Evolutionary conservation across 441 rosid species (phyloP).

Genomic region (Populus hybrid): DNA sequence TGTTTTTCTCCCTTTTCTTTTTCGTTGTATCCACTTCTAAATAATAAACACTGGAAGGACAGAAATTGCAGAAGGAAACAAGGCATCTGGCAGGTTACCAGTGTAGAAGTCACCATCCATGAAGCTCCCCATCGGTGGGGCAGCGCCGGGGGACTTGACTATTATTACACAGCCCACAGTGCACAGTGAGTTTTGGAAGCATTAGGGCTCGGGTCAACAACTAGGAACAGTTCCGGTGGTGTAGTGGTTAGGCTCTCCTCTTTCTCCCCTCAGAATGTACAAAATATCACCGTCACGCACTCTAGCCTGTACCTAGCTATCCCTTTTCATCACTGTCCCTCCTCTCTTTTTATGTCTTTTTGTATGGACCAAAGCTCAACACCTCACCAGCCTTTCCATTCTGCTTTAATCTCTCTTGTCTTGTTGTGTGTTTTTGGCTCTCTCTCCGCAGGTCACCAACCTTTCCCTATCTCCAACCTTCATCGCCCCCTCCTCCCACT

Average conservation of each 20-base stretch:
- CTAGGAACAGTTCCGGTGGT: slow-evolving; percentile 18
- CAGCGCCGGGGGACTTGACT: slow-evolving; percentile 4
- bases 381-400: background rate
- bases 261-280: background rate
- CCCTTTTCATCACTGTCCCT: background rate
- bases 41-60: background rate
- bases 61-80: background rate
- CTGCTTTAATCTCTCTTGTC: background rate
- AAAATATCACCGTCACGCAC: background rate
- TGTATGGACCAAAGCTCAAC: slow-evolving; percentile 14
- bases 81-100: background rate
- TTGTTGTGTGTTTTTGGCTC: slow-evolving; percentile 3
- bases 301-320: background rate
- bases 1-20: background rate
- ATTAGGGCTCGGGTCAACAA: slow-evolving; percentile 23
- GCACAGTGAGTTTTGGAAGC: slow-evolving; percentile 19
- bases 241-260: background rate
- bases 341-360: background rate
- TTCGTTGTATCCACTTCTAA: background rate
- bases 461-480: background rate
- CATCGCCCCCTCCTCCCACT: background rate
- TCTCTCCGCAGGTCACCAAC: background rate
- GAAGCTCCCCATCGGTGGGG: slow-evolving; percentile 23
- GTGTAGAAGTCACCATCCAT: slow-evolving; percentile 21
- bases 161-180: background rate